Conservation (phyloP, 805 yeast species). For the Lipomyces sp. region DNA sequence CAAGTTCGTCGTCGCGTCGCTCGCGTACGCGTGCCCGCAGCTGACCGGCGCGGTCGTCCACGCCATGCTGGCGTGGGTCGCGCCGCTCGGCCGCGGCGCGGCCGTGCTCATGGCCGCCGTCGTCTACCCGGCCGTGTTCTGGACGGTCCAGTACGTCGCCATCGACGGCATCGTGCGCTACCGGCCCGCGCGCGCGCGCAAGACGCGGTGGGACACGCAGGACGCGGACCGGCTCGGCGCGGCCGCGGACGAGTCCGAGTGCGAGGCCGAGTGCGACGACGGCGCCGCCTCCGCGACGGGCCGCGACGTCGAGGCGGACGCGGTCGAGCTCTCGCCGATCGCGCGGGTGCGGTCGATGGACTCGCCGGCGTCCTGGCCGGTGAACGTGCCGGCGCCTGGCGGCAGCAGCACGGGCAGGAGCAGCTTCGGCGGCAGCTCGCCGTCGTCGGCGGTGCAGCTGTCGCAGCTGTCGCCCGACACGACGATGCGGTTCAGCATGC, state of each 20-base stretch:
- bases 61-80: slow-evolving; percentile 15
- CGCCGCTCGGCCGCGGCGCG: slow-evolving; percentile 17
- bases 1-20: neutral
- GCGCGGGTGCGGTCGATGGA: too few species aligned
- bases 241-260: neutral
- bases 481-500: too few species aligned
- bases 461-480: too few species aligned
- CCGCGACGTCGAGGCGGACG: too few species aligned
- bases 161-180: slow-evolving; percentile 15
- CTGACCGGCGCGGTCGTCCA: neutral
- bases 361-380: too few species aligned
- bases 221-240: neutral
- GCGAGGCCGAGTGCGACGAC: neutral
- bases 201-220: neutral
- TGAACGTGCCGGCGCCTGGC: too few species aligned
- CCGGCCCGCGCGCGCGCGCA: neutral
- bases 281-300: neutral
- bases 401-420: too few species aligned
- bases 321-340: too few species aligned
- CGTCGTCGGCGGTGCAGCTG: too few species aligned
- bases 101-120: slow-evolving; percentile 6
- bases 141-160: slow-evolving; percentile 9
- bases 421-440: too few species aligned
- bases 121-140: slow-evolving; percentile 16
- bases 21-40: neutral